Evolutionary conservation across 2,329 filamentous ascomycete genomes (phyloP).

Genomic region (Neonectria coccinea): DNA sequence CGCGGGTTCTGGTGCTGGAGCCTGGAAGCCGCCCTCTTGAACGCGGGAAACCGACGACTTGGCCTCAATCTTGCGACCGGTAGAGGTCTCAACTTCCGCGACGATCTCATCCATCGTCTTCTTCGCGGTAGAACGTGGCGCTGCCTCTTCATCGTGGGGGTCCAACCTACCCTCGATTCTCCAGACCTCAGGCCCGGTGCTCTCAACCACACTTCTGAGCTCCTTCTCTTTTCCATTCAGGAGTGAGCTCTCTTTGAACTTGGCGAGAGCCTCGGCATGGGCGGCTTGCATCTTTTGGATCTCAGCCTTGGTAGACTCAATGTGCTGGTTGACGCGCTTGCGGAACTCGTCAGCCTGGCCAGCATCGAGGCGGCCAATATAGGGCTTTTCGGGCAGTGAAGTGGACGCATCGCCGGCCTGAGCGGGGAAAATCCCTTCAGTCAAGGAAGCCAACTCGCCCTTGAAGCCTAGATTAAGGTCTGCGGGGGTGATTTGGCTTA

Average conservation of each 20-base stretch:
- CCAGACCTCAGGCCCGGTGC: slow-evolving; percentile 71
- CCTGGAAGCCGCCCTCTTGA: slow-evolving; percentile 81
- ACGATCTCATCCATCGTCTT: slow-evolving; percentile 79
- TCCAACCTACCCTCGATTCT: slow-evolving; percentile 70
- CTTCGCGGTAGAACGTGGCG: slow-evolving; percentile 52
- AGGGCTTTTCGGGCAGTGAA: slow-evolving; percentile 66
- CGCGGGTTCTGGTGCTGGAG: slow-evolving; percentile 63
- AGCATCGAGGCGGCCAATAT: slow-evolving; percentile 73
- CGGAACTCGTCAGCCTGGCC: slow-evolving; percentile 88
- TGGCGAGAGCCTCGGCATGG: slow-evolving; percentile 80
- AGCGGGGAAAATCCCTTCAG: slow-evolving; percentile 84
- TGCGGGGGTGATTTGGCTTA: slow-evolving; percentile 85
- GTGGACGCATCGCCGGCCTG: slow-evolving; percentile 63
- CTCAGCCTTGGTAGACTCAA: slow-evolving; percentile 80
- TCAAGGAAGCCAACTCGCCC: slow-evolving; percentile 84
- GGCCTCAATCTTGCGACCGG: slow-evolving; percentile 74
- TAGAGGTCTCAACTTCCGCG: slow-evolving; percentile 76
- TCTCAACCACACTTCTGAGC: slow-evolving; percentile 74
- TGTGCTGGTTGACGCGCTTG: slow-evolving; percentile 78
- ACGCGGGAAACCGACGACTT: slow-evolving; percentile 76
- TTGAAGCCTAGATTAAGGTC: slow-evolving; percentile 88
- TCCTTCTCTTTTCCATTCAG: slow-evolving; percentile 81
- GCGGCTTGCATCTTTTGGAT: slow-evolving; percentile 86
- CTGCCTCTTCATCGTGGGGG: slow-evolving; percentile 61
- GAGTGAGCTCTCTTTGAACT: slow-evolving; percentile 76